Base-by-base conservation (phyloP, 768 basidiomycete genomes). In the Chalciporus chontae region DNA sequence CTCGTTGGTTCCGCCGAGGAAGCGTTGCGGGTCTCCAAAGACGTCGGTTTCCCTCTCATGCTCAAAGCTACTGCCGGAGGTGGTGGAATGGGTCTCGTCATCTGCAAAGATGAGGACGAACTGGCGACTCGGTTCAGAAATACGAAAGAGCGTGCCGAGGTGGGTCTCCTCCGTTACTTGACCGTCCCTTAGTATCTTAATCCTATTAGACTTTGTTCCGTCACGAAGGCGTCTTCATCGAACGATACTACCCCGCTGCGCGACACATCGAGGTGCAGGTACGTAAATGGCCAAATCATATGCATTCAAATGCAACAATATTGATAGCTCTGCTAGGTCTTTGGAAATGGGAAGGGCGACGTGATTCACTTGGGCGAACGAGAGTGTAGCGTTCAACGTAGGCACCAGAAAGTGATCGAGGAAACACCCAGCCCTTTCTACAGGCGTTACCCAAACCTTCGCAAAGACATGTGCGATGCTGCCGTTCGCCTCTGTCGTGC, bases 341-440 rank as follows among this genome's bases (percentile, higher is more conserved):
- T 86, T 53, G 85, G 85, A 13, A 78, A 88, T 59, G 85, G 84
- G 0, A 36, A 63, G 0, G 81, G 80, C 3, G 68, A 77, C 39
- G 79, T 78, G 10, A 68, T 85, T 5, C 81, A 85, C 54, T 77
- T 85, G 71, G 80, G 81, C 32, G 85, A 87, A 59, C 73, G 85
- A 13, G 85, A 88, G 61, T 86, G 85, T 55, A 84, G 81, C 42
- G 65, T 84, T 8, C 85, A 88, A 58, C 70, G 85, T 26, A 68
- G 85, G 26, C 81, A 86, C 54, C 85, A 88, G 62, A 88, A 88
- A 60, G 75, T 88, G 3, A 77, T 88, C 19, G 85, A 88, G 54
- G 85, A 87, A 57, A 74, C 78, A 4, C 81, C 82, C 0, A 83
- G 81, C 55, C 81, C 84, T 1, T 85, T 83, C 58, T 70, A 81